Evolutionary conservation across 148 eudicot species (phyloP), one percentile per base, ranked within the genome.

Genomic region (Polygonum aviculare): DNA sequence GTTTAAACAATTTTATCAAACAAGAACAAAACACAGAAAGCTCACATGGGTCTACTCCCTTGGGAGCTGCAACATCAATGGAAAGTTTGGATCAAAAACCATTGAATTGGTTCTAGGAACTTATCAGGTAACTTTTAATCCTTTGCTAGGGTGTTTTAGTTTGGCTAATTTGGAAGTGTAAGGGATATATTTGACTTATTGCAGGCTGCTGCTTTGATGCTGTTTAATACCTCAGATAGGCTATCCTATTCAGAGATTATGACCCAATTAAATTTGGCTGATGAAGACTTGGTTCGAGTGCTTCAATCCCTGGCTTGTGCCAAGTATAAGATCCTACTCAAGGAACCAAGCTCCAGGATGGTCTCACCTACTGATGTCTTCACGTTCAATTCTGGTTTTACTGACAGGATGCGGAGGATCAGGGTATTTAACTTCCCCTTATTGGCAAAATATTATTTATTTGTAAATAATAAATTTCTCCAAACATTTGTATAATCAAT

Each of bases 1-100:
- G 60, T 93, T 90, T 69, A 87, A 79, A 80, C 89, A 93, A 76
- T 93, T 89, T 77, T 93, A 93, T 82, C 87, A 87, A 77, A 93
- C 93, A 50, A 93, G 88, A 72, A 93, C 97, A 33, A 93, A 90
- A 77, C 96, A 93, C 74, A 84, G 97, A 80, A 93, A 90, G 78
- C 88, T 93, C 39, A 93, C 96, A 36, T 93, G 95, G 95, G 89
- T 93, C 78, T 93, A 89, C 78, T 85, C 87, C 11, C 60, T 85
- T 52, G 87, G 87, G 60, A 85, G 81, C 18, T 85, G 87, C 76
- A 82, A 85, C 36, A 74, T 85, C 15, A 82, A 79, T 62, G 87
- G 85, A 31, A 85, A 82, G 40, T 85, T 85, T 76, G 87, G 81
- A 65, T 75, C 62, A 12, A 85, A 85, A 80, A 82, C 87, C 5